Base-by-base conservation (phyloP, 805 yeast genomes). In the Yamadazyma phyllophila region DNA sequence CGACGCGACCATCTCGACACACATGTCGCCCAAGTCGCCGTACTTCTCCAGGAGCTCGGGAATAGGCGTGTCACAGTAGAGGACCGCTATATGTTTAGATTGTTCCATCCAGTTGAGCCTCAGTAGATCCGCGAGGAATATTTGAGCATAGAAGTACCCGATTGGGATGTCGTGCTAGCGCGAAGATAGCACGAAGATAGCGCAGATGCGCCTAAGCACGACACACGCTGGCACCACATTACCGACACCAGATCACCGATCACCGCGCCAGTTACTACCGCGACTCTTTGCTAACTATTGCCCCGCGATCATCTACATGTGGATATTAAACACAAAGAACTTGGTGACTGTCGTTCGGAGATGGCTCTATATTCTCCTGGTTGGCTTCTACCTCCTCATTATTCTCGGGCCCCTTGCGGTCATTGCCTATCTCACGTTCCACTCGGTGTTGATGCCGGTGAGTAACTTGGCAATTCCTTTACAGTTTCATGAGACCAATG, bases 11-110 rank as follows among this genome's bases (percentile, higher is more conserved):
- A 77, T 56, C 5, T 54, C 55, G 1, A 52, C 51, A 20, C 74
- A 67, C 51, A 72, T 73, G 48, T 78, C 81, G 2, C 80, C 84
- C 56, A 75, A 80, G 56, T 77, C 80, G 1, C 83, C 84, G 54
- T 54, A 69, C n/a, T 53, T 54, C 13, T 54, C 62, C 15, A 61
- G 50, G 14, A 61, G 48, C 17, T 56, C 63, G 9, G 54, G 53
- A 26, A 64, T 63, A 6, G 70, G 68, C 5, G 67, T 63, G 48
- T 74, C 78, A 46, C 69, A 61, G 3, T 63, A 69, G n/a, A 73
- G 52, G 15, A 73, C 61, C 12, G 76, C 76, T 38, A 72, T 59
- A 46, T 69, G 73, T 29, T 29, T 29, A 29, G 24, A 20, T 20
- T 20, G 24, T 20, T 3, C 24, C 24, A 20, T 20, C 3, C 24